These are phyloP conservation scores for Intubia oerlemansii DNA, from an alignment of 2,329 filamentous ascomycete species.

Conservation along the genomic window DNA sequence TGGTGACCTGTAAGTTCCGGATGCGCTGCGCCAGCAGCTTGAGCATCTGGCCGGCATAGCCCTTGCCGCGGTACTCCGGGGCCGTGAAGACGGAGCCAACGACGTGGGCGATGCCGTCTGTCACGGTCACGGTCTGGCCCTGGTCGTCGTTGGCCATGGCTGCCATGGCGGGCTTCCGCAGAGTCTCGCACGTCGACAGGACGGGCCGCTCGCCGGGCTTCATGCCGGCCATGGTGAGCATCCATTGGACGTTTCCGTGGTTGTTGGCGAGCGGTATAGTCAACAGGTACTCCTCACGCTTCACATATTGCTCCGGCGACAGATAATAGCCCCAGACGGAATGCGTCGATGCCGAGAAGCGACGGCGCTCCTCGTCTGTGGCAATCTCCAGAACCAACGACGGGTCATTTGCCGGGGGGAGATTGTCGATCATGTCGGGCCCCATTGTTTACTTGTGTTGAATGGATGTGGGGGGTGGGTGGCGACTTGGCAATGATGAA, in stretches of 20 bases:
- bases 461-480: too few relatives aligned
- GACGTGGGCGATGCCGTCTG: slow-evolving; percentile 45
- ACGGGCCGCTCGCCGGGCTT: slow-evolving; percentile 25
- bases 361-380: slow-evolving; percentile 29
- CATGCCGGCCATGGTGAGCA: slow-evolving; percentile 28
- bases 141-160: slow-evolving; percentile 5
- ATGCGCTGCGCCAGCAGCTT: slow-evolving; percentile 32
- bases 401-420: slow-evolving; percentile 15
- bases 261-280: slow-evolving; percentile 34
- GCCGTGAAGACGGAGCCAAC: slow-evolving; percentile 65
- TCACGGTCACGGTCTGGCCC: slow-evolving; percentile 1
- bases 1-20: slow-evolving; percentile 14
- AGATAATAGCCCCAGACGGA: slow-evolving; percentile 38
- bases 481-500: too few relatives aligned
- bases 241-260: slow-evolving; percentile 40
- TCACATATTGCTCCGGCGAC: slow-evolving; percentile 30
- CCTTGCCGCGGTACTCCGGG: slow-evolving; percentile 41
- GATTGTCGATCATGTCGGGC: too few relatives aligned
- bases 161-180: slow-evolving; percentile 31
- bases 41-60: slow-evolving; percentile 64
- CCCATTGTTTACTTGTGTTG: too few relatives aligned
- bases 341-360: slow-evolving; percentile 34
- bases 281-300: slow-evolving; percentile 34
- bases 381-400: slow-evolving; percentile 30
- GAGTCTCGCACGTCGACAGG: slow-evolving; percentile 41